Conservation (phyloP, 176 grass and related monocot genomes). For the Eragrostis nindensis region DNA sequence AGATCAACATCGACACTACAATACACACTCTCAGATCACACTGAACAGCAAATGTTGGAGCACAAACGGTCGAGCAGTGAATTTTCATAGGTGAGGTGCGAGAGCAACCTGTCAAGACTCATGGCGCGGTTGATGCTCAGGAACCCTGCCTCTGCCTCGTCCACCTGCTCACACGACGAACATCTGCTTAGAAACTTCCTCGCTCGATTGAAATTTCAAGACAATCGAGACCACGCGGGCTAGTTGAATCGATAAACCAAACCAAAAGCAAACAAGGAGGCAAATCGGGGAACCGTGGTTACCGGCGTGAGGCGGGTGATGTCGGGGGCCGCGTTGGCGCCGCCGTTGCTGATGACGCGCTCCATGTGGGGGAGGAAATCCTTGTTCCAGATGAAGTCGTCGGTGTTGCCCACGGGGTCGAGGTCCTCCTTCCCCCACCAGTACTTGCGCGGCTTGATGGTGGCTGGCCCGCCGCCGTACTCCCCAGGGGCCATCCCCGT, state of each 20-base stretch:
- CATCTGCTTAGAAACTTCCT: constrained; percentile 21
- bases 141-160: constrained; percentile 71
- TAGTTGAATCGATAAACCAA: background rate
- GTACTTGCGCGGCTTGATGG: constrained; percentile 82
- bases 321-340: constrained; percentile 41
- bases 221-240: background rate
- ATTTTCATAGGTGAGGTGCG: constrained; percentile 1
- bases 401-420: constrained; percentile 83
- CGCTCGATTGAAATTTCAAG: background rate
- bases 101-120: constrained; percentile 77
- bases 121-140: constrained; percentile 86
- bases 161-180: constrained; percentile 49
- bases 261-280: background rate
- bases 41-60: constrained; percentile 1
- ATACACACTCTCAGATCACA: constrained; percentile 10
- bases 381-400: constrained; percentile 99
- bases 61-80: constrained; percentile 16
- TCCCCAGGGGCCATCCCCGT: constrained; percentile 83
- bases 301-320: constrained; percentile 45
- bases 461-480: constrained; percentile 79
- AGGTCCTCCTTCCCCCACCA: constrained; percentile 85
- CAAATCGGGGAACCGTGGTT: background rate
- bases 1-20: constrained; percentile 89
- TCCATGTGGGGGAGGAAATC: constrained; percentile 82
- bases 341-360: constrained; percentile 65